Evolutionary conservation across 805 yeast genomes (phyloP).

Genomic region (Ogataea nonfermentans): DNA sequence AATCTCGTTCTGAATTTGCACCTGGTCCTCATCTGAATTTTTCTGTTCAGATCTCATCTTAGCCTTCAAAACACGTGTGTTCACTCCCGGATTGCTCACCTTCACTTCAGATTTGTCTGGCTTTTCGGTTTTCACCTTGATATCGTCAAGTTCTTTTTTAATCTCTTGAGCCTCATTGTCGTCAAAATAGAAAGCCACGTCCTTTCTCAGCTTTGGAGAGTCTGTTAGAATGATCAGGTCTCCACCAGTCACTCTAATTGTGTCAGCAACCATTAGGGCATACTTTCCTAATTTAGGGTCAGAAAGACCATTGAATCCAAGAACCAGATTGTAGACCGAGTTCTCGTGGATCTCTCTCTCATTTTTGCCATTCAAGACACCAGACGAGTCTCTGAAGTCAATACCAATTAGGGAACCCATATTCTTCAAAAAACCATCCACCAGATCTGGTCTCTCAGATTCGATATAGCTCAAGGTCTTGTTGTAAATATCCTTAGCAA

Average conservation of each 20-base stretch:
- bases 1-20: slow-evolving; percentile 74
- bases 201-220: slow-evolving; percentile 67
- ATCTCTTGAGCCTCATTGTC: slow-evolving; percentile 55
- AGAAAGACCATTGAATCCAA: slow-evolving; percentile 70
- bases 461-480: slow-evolving; percentile 61
- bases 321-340: slow-evolving; percentile 67
- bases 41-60: slow-evolving; percentile 76
- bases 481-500: slow-evolving; percentile 64
- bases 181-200: slow-evolving; percentile 81
- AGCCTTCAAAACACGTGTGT: slow-evolving; percentile 70
- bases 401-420: slow-evolving; percentile 88
- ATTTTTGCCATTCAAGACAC: slow-evolving; percentile 70
- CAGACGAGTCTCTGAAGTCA: slow-evolving; percentile 79
- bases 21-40: slow-evolving; percentile 73
- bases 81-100: slow-evolving; percentile 34
- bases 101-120: slow-evolving; percentile 12
- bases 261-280: slow-evolving; percentile 75
- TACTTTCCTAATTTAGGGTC: slow-evolving; percentile 57
- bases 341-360: slow-evolving; percentile 67
- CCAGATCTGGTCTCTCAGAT: slow-evolving; percentile 64
- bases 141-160: slow-evolving; percentile 32
- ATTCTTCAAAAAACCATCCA: slow-evolving; percentile 64
- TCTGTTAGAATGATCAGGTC: slow-evolving; percentile 69
- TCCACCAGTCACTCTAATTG: slow-evolving; percentile 63
- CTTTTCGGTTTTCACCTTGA: slow-evolving; percentile 16